A percentile compares a stretch with the other conserved stretches of the same genome.
phyloP scores from a whole-genome alignment of 139 green algal genomes.

The Monoraphidium neglectum region DNA sequence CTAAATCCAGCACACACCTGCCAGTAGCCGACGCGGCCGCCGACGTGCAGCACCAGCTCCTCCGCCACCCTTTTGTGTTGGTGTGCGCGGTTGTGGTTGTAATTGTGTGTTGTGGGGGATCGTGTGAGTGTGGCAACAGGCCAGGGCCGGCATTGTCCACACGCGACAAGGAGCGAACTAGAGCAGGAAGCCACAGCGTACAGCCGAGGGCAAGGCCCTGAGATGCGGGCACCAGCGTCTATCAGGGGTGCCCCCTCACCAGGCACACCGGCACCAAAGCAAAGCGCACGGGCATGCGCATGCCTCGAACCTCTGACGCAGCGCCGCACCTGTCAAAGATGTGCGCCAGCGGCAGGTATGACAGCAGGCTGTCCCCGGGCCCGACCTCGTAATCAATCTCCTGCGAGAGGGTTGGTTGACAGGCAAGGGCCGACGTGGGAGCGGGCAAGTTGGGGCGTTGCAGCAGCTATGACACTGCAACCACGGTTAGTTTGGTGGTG shows the following conservation, averaged over 20 bases:
- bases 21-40: constrained; percentile 69
- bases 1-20: constrained; percentile 33
- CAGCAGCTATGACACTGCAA: too few species aligned
- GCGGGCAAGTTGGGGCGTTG: too few species aligned
- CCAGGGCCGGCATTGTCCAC: too few species aligned
- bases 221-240: neutral
- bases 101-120: too few species aligned
- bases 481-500: too few species aligned
- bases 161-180: neutral
- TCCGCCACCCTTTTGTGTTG: constrained; percentile 42
- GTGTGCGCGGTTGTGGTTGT: neutral
- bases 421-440: too few species aligned
- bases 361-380: constrained; percentile 68
- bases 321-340: constrained; percentile 82
- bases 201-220: neutral
- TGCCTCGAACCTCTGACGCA: neutral
- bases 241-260: neutral
- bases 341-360: constrained; percentile 81
- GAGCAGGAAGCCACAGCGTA: neutral
- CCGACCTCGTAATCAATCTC: constrained; percentile 51
- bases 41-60: constrained; percentile 64
- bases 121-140: too few species aligned
- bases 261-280: neutral
- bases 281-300: neutral
- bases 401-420: constrained; percentile 28